Conservation (phyloP, 352 stramenopile species). For the Phytopythium delawarense region DNA sequence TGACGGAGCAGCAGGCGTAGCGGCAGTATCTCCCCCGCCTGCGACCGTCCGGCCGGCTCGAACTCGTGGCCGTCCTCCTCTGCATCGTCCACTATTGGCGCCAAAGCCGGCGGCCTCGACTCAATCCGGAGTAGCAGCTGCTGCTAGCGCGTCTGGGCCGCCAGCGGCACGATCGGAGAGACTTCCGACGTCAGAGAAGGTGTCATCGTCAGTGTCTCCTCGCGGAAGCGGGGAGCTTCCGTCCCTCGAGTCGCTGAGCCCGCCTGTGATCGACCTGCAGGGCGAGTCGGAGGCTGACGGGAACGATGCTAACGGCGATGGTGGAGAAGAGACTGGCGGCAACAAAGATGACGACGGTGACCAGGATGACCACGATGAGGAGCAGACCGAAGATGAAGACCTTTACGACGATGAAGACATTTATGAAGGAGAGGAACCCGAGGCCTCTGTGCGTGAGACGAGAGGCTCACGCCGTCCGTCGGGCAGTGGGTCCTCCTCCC, state of each 20-base stretch:
- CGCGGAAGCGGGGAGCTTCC: background rate
- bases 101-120: background rate
- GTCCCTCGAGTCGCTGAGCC: background rate
- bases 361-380: background rate
- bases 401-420: background rate
- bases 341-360: background rate
- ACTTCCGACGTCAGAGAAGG: slow-evolving; percentile 2
- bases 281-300: slow-evolving; percentile 28
- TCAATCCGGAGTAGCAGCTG: background rate
- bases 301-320: slow-evolving; percentile 7
- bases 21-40: background rate
- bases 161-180: background rate
- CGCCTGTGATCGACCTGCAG: slow-evolving; percentile 25
- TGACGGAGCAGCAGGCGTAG: background rate
- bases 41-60: background rate
- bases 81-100: background rate
- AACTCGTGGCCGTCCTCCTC: background rate
- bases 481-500: background rate
- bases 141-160: background rate
- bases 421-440: background rate
- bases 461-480: background rate
- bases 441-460: background rate
- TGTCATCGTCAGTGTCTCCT: background rate
- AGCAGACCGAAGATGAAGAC: background rate
- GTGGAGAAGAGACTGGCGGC: background rate